Evolutionary conservation across 2,329 filamentous ascomycete species (phyloP).

Genomic region (Fusarium humuli): DNA sequence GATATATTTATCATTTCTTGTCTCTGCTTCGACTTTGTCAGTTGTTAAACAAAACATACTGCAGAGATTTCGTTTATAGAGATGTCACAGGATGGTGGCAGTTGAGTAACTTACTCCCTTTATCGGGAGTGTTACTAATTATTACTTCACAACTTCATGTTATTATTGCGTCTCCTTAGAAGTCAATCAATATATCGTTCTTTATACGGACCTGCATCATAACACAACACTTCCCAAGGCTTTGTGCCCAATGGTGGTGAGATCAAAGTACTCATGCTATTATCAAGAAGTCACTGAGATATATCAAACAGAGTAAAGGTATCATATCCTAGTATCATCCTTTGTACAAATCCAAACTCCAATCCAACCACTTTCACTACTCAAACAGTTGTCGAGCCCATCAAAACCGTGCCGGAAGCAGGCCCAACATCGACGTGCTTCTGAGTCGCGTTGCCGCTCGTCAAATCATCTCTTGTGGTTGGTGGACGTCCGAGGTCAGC

Average conservation of each 20-base stretch:
- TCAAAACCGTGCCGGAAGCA: constrained; percentile 41
- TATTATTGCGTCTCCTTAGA: background rate
- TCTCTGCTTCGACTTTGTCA: background rate
- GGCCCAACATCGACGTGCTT: constrained; percentile 48
- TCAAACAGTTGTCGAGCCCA: constrained; percentile 40
- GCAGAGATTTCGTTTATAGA: background rate
- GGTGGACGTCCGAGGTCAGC: constrained; percentile 51
- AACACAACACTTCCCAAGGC: background rate
- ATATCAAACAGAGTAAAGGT: background rate
- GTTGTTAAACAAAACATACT: background rate
- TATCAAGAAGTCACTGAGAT: background rate
- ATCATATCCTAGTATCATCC: background rate
- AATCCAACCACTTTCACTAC: background rate
- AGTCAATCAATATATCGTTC: background rate
- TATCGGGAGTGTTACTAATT: background rate
- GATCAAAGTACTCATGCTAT: background rate
- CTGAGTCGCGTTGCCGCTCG: constrained; percentile 47
- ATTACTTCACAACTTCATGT: background rate
- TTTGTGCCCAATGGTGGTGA: background rate
- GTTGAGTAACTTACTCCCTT: background rate
- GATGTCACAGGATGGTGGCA: background rate
- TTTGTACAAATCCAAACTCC: background rate
- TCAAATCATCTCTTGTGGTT: constrained; percentile 49
- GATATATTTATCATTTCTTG: background rate
- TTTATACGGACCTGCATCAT: background rate